Percentiles rank a stretch among this genome's conserved stretches.
Conservation (phyloP, 495 filamentous ascomycete species). For the Aspergillus sclerotioniger region DNA sequence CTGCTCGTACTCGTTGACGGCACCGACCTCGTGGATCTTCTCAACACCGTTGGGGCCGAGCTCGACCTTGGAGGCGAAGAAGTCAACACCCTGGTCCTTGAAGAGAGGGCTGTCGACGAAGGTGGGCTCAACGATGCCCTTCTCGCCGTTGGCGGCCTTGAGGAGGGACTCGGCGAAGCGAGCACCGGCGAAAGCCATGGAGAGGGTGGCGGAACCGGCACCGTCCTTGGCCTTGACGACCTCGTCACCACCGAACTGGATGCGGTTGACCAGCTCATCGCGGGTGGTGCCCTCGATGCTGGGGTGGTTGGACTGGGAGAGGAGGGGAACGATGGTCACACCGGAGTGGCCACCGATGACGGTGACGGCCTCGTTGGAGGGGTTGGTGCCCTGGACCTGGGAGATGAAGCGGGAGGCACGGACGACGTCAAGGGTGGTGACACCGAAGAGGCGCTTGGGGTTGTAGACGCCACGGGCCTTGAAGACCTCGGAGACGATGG, state of each 20-base stretch:
- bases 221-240: constrained; percentile 99
- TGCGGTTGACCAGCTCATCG: constrained; percentile 82
- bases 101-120: constrained; percentile 96
- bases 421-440: constrained; percentile 98
- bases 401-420: constrained; percentile 97
- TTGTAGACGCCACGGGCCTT: constrained; percentile 93
- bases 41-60: constrained; percentile 94
- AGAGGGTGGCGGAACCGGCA: constrained; percentile 95
- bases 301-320: constrained; percentile 89
- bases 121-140: constrained; percentile 92
- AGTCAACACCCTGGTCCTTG: constrained; percentile 95
- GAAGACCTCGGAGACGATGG: constrained; percentile 95
- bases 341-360: constrained; percentile 97
- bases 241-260: constrained; percentile 99
- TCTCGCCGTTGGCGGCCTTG: constrained; percentile 88
- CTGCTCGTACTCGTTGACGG: constrained; percentile 80
- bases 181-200: constrained; percentile 98
- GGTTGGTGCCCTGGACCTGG: constrained; percentile 86
- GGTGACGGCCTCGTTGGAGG: constrained; percentile 86
- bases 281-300: constrained; percentile 71
- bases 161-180: constrained; percentile 95
- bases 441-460: constrained; percentile 97
- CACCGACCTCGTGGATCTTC: constrained; percentile 83
- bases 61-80: constrained; percentile 92
- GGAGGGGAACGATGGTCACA: constrained; percentile 95